Conservation (phyloP, 257 asterid genomes). For the Solanum gracilifrons region DNA sequence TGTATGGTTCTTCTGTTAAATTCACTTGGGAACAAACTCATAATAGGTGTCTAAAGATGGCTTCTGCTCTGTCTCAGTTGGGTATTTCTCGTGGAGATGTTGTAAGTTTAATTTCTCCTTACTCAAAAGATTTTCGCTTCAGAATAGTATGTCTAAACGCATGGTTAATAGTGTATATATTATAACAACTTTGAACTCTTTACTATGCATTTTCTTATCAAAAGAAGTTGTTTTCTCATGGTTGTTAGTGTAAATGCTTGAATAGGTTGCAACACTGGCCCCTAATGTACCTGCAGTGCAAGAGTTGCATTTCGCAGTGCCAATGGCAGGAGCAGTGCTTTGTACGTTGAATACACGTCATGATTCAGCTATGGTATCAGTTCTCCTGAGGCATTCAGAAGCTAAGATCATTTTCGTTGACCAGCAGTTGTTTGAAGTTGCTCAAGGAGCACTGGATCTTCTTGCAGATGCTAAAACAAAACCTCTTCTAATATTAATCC, state of each 20-base stretch:
- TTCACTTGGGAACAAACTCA: slow-evolving; percentile 26
- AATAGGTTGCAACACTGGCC: slow-evolving; percentile 26
- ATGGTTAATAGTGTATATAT: neutral
- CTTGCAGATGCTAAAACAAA: neutral
- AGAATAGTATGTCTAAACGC: too few relatives aligned
- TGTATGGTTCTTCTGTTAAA: slow-evolving; percentile 15
- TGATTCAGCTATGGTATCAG: slow-evolving; percentile 22
- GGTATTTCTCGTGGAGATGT: neutral
- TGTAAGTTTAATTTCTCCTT: neutral
- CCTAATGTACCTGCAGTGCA: slow-evolving; percentile 34
- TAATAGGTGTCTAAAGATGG: slow-evolving; percentile 21
- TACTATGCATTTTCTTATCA: too few relatives aligned
- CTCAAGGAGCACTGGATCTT: slow-evolving; percentile 20
- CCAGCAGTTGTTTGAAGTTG: slow-evolving; percentile 15
- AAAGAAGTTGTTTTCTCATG: neutral
- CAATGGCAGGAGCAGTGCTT: slow-evolving; percentile 31
- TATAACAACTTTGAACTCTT: too few relatives aligned
- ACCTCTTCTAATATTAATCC: slow-evolving; percentile 14
- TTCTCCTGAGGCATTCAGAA: slow-evolving; percentile 25
- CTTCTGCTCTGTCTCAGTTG: neutral
- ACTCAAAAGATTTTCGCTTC: neutral
- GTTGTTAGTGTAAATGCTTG: neutral
- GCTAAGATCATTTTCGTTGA: slow-evolving; percentile 30
- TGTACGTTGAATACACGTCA: slow-evolving; percentile 26
- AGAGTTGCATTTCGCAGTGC: slow-evolving; percentile 36